Evolutionary conservation across 352 stramenopile species (phyloP), one percentile per base, ranked within the genome.

Genomic region (Thalassiosira gravida): DNA sequence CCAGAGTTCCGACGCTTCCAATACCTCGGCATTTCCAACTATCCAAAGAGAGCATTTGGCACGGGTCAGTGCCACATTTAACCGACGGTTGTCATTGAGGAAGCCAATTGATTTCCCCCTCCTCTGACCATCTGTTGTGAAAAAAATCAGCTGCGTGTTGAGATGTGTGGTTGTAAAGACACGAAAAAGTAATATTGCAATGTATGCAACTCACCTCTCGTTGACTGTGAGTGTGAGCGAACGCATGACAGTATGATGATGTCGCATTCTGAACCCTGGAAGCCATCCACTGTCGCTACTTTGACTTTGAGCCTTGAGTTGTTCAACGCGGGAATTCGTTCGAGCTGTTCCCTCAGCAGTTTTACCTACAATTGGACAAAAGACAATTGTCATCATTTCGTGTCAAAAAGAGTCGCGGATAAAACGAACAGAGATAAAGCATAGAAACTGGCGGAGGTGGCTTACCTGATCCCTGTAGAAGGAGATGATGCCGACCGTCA

Each of bases 211-310:
- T 56, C 62, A 72, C 63, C 56, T 67, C 53, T 67, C 18, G 0
- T 56, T 27, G 16, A 50, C 1, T 24, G 30, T 44, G 20, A 59
- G 25, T 76, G 63, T 52, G 75, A 79, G 1, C 75, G 67, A 39
- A 39, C 32, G 11, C 5, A 11, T 11, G 32, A 39, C 11, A 39
- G 32, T 11, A 39, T 39, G 32, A 42, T 20, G 14, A 62, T 42
- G n/a, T 62, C 11, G n/a, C 2, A n/a, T 44, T 24, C 22, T 20
- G 13, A 25, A 7, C 97, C 97, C 78, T 99, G 97, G 81, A 98
- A 98, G 0, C 95, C 96, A 89, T 99, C 97, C 6, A 99, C 96
- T 2, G 96, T 99, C 18, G n/a, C 18, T 18, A 71, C 47, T 25
- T 71, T 46, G 13, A 71, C 47, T 64, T 29, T 76, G 44, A 13